These are phyloP conservation scores for Cercospora sp. DNA, from an alignment of 2,329 filamentous ascomycete species.

Conservation along the genomic window DNA sequence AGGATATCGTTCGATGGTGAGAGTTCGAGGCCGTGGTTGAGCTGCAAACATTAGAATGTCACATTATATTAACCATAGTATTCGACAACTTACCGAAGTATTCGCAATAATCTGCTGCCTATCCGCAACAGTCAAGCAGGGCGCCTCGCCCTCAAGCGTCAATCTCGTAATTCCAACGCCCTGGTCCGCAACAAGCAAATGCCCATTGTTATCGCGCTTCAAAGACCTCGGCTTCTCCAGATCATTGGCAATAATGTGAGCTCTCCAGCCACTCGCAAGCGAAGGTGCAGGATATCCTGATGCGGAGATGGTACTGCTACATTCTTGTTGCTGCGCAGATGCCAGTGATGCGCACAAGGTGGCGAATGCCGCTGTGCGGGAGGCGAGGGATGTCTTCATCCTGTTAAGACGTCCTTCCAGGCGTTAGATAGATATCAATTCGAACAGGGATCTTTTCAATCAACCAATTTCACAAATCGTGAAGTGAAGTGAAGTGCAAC, in stretches of 20 bases:
- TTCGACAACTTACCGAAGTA: constrained; percentile 5
- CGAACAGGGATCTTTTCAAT: background rate
- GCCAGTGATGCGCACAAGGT: background rate
- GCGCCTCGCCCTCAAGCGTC: constrained; percentile 13
- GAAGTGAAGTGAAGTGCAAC: background rate
- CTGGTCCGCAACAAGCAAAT: constrained; percentile 52
- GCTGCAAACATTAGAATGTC: constrained; percentile 24
- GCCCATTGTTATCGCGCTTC: constrained; percentile 50
- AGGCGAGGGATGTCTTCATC: background rate
- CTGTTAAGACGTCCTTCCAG: background rate
- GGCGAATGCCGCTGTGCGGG: background rate
- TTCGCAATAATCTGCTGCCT: constrained; percentile 13
- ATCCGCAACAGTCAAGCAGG: constrained; percentile 11
- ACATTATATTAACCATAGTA: too few species aligned
- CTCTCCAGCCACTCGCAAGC: constrained; percentile 47
- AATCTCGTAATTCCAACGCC: constrained; percentile 27
- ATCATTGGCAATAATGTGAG: constrained; percentile 50
- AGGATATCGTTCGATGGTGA: constrained; percentile 52
- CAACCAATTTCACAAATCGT: background rate
- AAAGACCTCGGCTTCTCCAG: constrained; percentile 50
- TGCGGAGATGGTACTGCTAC: constrained; percentile 11
- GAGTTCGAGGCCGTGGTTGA: constrained; percentile 55
- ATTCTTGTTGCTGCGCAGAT: constrained; percentile 14
- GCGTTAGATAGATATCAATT: background rate
- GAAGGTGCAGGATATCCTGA: constrained; percentile 42